Evolutionary conservation across 1,284 basidiomycete species (phyloP).

Genomic region (Cryptococcus maquisensis): DNA sequence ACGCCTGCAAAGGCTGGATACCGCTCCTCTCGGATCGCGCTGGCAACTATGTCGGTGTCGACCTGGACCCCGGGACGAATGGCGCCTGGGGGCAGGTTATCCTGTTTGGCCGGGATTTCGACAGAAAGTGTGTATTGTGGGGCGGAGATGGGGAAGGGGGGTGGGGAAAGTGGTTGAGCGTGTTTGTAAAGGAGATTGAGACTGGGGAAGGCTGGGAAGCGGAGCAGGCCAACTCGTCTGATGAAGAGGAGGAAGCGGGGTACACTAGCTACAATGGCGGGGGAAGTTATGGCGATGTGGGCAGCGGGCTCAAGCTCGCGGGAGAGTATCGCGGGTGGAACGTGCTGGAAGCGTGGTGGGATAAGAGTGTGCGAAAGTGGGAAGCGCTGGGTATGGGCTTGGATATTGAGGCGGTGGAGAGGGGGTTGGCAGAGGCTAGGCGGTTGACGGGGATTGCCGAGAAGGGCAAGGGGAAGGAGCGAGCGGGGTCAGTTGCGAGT

Average conservation of each 20-base stretch:
- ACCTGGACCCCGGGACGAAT: conserved; percentile 75
- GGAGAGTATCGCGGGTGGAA: conserved; percentile 87
- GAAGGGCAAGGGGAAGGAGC: conserved; percentile 23
- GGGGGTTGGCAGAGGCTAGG: conserved; percentile 37
- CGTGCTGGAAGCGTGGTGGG: conserved; percentile 85
- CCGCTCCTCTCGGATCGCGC: conserved; percentile 88
- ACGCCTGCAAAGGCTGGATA: conserved; percentile 93
- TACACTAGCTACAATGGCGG: conserved; percentile 80
- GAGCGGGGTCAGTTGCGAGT: conserved; percentile 25
- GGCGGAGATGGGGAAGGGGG: conserved; percentile 82
- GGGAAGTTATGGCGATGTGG: conserved; percentile 64
- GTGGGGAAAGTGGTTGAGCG: conserved; percentile 93
- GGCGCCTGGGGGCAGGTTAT: conserved; percentile 89
- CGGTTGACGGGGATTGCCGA: conserved; percentile 22
- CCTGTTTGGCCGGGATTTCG: conserved; percentile 95
- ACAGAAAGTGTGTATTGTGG: conserved; percentile 94
- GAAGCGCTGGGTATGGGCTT: conserved; percentile 67
- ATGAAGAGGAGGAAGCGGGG: conserved; percentile 66
- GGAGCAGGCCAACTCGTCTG: conserved; percentile 52
- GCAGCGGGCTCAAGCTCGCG: conserved; percentile 61
- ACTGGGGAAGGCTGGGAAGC: conserved; percentile 79
- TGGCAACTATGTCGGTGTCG: conserved; percentile 95
- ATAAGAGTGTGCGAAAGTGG: conserved; percentile 78
- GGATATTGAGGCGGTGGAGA: conserved; percentile 45
- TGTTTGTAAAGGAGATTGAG: conserved; percentile 89